Evolutionary conservation across 1,284 basidiomycete genomes (phyloP), one percentile per base, ranked within the genome.

Genomic region (Rhodotorula sp.): DNA sequence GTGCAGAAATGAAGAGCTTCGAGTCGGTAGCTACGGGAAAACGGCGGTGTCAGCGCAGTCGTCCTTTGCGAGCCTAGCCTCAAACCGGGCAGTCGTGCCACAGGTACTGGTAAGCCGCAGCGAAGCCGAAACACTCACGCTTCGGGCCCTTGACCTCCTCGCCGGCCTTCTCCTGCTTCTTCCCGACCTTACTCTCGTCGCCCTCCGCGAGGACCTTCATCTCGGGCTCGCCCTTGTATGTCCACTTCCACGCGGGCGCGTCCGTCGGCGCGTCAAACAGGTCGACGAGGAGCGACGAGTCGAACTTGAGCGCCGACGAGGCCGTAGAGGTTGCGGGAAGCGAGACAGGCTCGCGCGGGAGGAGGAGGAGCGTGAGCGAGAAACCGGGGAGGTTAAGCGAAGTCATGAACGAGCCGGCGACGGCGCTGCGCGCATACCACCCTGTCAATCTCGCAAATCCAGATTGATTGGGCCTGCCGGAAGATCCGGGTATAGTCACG

Each of bases 371-470:
- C 0, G 94, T 92, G 72, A 97, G 83, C 9, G 92, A 94, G 82
- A 97, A 95, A 4, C 95, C 94, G 46, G 93, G 92, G 90, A 97
- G 93, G 82, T 93, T 93, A 74, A 97, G 85, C 66, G 92, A 94
- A 34, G 92, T 92, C 90, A 85, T 82, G 78, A 83, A 85, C 9
- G 82, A 75, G 48, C 81, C 82, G 19, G 77, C 75, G 67, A 81
- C 80, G 52, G 81, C 80, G 42, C 81, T 80, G 57, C 13, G 17
- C 27, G 68, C 63, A 61, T 74, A 77, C 58, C 69, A 58, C 41
- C 79, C 63, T n/a, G 23, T 44, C 34, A 45, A 27, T 14, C 34
- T 34, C 34, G 34, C 34, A n/a, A n/a, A n/a, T n/a, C n/a, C n/a
- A n/a, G n/a, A n/a, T n/a, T n/a, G n/a, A n/a, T n/a, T n/a, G n/a